phyloP scores from a whole-genome alignment of 768 basidiomycete genomes.

The Boletus barrowsii region DNA sequence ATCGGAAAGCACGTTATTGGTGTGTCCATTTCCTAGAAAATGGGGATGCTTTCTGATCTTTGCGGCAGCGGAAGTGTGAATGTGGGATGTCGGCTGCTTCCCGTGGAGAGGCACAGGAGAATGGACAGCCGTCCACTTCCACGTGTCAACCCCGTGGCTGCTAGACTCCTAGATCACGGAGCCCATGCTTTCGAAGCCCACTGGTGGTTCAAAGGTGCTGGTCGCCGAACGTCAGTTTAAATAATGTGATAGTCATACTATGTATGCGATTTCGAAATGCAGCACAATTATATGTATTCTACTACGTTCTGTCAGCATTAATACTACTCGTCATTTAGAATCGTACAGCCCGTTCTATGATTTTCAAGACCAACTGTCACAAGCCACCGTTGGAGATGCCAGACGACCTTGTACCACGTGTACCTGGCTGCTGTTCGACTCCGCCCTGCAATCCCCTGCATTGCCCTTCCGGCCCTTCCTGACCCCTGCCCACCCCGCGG shows the following conservation, averaged over 20 bases:
- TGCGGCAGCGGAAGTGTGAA: constrained; percentile 7
- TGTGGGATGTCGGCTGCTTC: not conserved
- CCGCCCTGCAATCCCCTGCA: no score
- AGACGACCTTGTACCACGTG: no score
- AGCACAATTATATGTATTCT: not conserved
- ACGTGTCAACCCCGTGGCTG: not conserved
- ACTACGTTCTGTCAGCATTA: not conserved
- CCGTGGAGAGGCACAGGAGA: not conserved
- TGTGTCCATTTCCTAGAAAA: not conserved
- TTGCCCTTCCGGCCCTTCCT: no score
- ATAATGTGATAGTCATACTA: not conserved
- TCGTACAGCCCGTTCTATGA: not conserved
- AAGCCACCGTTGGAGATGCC: not conserved
- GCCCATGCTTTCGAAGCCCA: not conserved
- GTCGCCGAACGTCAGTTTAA: not conserved
- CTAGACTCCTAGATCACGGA: no score
- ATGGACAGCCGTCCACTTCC: not conserved
- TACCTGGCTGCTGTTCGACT: no score
- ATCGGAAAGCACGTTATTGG: not conserved
- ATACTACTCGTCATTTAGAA: not conserved
- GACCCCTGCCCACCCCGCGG: no score
- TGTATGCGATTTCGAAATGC: not conserved
- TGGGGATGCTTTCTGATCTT: not conserved
- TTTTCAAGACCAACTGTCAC: not conserved
- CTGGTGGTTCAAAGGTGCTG: not conserved